Conservation (phyloP, 495 filamentous ascomycete genomes). For the Durotheca rogersii region DNA sequence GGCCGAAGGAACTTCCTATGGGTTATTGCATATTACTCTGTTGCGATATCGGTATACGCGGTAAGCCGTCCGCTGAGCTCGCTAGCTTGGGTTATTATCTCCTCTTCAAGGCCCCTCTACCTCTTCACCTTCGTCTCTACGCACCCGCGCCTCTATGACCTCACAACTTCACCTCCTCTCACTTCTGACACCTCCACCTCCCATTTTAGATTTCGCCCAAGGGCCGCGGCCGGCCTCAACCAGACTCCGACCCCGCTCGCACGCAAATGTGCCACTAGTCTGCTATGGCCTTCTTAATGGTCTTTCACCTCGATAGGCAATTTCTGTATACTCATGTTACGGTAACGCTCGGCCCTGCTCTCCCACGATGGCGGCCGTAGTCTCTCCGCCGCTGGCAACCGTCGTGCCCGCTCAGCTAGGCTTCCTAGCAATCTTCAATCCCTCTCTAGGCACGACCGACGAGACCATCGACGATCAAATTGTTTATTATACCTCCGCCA, state of each 20-base stretch:
- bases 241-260: neutral
- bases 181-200: too few species aligned
- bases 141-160: too few species aligned
- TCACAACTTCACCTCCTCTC: neutral
- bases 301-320: conserved; percentile 19
- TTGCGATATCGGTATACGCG: neutral
- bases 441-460: conserved; percentile 80
- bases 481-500: conserved; percentile 82
- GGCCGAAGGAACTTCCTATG: neutral
- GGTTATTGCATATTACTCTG: neutral
- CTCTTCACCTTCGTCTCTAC: too few species aligned
- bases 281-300: conserved; percentile 22
- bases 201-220: too few species aligned
- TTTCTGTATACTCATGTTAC: conserved; percentile 15
- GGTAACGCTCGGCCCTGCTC: conserved; percentile 4
- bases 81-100: too few species aligned
- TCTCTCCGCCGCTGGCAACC: conserved; percentile 21
- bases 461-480: conserved; percentile 88
- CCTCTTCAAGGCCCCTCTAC: too few species aligned
- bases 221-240: neutral
- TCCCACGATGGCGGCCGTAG: conserved; percentile 16
- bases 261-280: conserved; percentile 1
- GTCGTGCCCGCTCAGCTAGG: conserved; percentile 78
- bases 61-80: too few species aligned
- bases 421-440: conserved; percentile 93